Evolutionary conservation across 768 basidiomycete genomes (phyloP).

Genomic region (Boletus rex-veris): DNA sequence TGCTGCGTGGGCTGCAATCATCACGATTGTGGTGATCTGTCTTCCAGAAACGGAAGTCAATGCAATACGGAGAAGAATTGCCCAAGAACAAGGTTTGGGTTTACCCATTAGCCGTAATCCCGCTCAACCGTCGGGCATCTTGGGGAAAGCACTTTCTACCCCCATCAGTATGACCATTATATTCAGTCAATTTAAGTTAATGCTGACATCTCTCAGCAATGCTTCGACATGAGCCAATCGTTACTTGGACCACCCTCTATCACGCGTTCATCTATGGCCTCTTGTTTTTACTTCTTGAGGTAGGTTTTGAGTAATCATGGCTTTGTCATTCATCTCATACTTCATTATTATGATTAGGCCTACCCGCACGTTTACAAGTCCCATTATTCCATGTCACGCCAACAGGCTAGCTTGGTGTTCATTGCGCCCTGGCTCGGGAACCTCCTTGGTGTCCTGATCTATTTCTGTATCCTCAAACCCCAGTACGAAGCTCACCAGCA

Average conservation of each 20-base stretch:
- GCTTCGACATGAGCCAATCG: conserved; percentile 23
- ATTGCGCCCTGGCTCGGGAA: conserved; percentile 24
- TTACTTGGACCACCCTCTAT: conserved; percentile 23
- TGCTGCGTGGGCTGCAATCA: conserved; percentile 15
- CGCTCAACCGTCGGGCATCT: not conserved
- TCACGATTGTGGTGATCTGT: conserved; percentile 13
- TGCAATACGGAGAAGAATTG: conserved; percentile 16
- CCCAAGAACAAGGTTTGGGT: not conserved
- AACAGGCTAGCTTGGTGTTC: conserved; percentile 20
- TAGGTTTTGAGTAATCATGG: not conserved
- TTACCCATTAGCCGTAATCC: not conserved
- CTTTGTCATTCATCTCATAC: not conserved
- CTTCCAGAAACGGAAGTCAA: conserved; percentile 22
- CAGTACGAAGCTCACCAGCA: conserved; percentile 18
- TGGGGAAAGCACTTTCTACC: conserved; percentile 11
- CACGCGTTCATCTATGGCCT: conserved; percentile 25
- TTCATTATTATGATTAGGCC: conserved; percentile 1
- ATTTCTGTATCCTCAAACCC: conserved; percentile 22
- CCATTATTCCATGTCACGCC: conserved; percentile 22
- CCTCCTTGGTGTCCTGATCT: conserved; percentile 20
- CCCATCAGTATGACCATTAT: conserved; percentile 14
- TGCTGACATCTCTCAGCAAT: conserved; percentile 6
- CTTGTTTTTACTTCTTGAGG: conserved; percentile 26
- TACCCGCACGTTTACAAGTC: conserved; percentile 20
- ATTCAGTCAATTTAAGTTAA: not conserved